A percentile compares a stretch with the other conserved stretches of the same genome.
Evolutionary conservation across 768 basidiomycete genomes (phyloP).

Genomic region (Paxillus rubicundulus): DNA sequence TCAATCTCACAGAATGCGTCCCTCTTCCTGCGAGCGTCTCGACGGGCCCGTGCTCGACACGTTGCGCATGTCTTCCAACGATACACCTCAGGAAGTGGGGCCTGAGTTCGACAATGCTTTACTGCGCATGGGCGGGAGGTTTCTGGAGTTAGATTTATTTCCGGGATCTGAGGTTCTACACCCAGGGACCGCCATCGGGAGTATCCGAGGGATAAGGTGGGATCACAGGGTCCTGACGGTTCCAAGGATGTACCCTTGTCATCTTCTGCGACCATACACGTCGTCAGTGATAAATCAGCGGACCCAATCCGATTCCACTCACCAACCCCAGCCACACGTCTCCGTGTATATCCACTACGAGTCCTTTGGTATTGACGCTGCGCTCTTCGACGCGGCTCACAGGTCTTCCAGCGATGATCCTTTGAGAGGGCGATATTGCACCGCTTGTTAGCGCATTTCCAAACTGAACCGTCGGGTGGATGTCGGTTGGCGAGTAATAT

Average conservation of each 20-base stretch:
- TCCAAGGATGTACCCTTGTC: background rate
- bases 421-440: conserved; percentile 35
- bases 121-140: conserved; percentile 40
- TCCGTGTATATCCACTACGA: conserved; percentile 21
- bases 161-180: background rate
- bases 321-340: conserved; percentile 6
- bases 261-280: background rate
- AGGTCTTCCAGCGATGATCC: conserved; percentile 42
- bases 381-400: conserved; percentile 40
- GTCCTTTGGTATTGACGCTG: conserved; percentile 36
- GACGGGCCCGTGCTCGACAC: conserved; percentile 32
- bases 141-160: background rate
- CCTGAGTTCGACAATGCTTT: conserved; percentile 33
- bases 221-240: conserved; percentile 1
- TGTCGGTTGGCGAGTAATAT: conserved; percentile 20
- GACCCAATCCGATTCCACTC: background rate
- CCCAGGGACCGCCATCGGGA: conserved; percentile 9
- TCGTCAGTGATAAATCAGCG: conserved; percentile 18
- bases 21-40: background rate
- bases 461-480: conserved; percentile 4
- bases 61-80: conserved; percentile 38
- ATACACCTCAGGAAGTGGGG: conserved; percentile 40
- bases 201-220: background rate
- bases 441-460: conserved; percentile 33
- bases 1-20: background rate